Conservation (phyloP, 768 basidiomycete species). For the Pleurotus cornucopiae region DNA sequence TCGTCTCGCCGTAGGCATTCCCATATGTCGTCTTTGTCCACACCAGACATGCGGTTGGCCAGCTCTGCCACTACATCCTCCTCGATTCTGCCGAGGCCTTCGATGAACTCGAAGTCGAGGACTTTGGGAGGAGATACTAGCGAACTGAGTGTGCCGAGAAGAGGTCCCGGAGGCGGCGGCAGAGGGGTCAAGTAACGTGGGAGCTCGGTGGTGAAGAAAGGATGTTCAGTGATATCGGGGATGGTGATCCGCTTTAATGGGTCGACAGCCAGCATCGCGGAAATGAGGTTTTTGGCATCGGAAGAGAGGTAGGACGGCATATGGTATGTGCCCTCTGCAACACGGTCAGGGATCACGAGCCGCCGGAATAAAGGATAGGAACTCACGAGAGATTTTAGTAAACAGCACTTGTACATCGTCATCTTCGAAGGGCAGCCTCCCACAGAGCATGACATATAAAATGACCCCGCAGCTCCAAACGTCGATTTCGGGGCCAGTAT, state of each 20-base stretch:
- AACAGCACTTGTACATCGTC: conserved; percentile 92
- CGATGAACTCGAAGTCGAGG: conserved; percentile 84
- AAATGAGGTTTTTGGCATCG: conserved; percentile 77
- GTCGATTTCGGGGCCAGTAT: conserved; percentile 97
- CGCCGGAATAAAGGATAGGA: not conserved
- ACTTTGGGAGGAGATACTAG: conserved; percentile 64
- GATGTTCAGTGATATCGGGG: conserved; percentile 84
- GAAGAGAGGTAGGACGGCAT: conserved; percentile 77
- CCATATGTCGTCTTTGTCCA: conserved; percentile 85
- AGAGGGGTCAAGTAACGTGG: conserved; percentile 84
- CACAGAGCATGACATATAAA: conserved; percentile 96
- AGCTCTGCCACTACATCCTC: conserved; percentile 88
- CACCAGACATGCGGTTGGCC: conserved; percentile 62
- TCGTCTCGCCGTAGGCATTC: conserved; percentile 79
- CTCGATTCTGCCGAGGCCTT: conserved; percentile 88
- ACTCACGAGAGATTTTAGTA: conserved; percentile 86
- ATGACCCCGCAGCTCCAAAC: conserved; percentile 99
- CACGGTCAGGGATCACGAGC: conserved; percentile 9
- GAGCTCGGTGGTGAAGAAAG: conserved; percentile 86
- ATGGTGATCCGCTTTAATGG: conserved; percentile 94
- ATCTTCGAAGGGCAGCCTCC: conserved; percentile 94
- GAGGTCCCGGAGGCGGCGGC: conserved; percentile 72
- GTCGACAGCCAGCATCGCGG: conserved; percentile 89
- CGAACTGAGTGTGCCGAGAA: conserved; percentile 68
- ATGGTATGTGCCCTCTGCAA: conserved; percentile 78